phyloP scores from a whole-genome alignment of 148 eudicot species.

The Rhododendron henanense region DNA sequence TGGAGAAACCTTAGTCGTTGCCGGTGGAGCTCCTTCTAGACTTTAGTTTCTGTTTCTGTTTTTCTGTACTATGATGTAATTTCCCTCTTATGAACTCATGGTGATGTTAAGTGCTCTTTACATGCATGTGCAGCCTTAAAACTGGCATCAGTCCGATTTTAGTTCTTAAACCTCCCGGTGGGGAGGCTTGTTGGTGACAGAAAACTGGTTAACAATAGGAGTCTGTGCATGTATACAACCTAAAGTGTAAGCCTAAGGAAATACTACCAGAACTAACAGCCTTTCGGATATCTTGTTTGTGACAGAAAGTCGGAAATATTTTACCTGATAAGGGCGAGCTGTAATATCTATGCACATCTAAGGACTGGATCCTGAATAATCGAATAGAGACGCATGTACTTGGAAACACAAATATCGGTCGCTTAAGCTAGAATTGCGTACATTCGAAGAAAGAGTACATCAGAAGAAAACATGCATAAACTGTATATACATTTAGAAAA shows the following conservation, averaged over 20 bases:
- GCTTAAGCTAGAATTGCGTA: background rate
- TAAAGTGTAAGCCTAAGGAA: background rate
- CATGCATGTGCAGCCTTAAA: background rate
- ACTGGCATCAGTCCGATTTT: background rate
- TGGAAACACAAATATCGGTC: background rate
- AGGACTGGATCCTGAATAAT: background rate
- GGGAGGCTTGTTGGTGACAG: background rate
- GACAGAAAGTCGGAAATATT: background rate
- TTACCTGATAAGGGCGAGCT: background rate
- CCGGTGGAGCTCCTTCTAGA: conserved; percentile 81
- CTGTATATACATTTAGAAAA: background rate
- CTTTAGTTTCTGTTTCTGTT: conserved; percentile 31
- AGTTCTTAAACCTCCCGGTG: background rate
- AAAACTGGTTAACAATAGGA: background rate
- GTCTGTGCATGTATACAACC: background rate
- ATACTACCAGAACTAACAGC: background rate
- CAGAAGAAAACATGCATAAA: background rate
- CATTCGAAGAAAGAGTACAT: background rate
- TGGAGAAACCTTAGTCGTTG: conserved; percentile 82
- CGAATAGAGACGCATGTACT: background rate
- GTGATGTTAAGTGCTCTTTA: background rate
- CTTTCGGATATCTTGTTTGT: background rate
- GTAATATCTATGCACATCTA: background rate
- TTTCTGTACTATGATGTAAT: background rate
- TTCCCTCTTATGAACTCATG: conserved; percentile 1